phyloP scores from a whole-genome alignment of 805 yeast genomes.

The Metschnikowia baotianmanensis region DNA sequence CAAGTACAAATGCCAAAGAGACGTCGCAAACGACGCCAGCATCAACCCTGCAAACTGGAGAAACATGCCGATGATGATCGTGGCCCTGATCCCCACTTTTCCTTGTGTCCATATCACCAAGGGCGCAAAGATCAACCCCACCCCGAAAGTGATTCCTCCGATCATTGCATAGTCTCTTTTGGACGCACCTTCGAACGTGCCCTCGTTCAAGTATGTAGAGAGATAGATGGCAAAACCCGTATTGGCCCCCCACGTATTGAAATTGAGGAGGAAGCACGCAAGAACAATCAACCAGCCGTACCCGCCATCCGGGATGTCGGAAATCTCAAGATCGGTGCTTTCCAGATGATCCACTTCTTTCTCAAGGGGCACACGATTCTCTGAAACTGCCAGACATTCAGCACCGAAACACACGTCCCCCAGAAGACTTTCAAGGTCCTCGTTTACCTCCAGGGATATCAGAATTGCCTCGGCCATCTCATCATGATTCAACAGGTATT shows the following conservation, averaged over 20 bases:
- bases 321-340: too few species aligned
- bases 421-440: not conserved
- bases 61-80: constrained; percentile 49
- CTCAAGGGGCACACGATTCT: too few species aligned
- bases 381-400: too few species aligned
- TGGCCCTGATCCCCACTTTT: constrained; percentile 40
- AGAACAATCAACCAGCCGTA: constrained; percentile 63
- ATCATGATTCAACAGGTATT: too few species aligned
- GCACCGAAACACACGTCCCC: not conserved
- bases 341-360: too few species aligned
- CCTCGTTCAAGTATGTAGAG: constrained; percentile 50
- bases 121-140: constrained; percentile 63
- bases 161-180: constrained; percentile 61
- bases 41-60: constrained; percentile 54
- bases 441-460: not conserved
- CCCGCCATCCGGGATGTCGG: constrained; percentile 51
- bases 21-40: constrained; percentile 57
- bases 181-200: constrained; percentile 51
- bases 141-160: constrained; percentile 62
- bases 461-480: not conserved
- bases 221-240: constrained; percentile 64
- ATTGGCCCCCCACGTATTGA: constrained; percentile 76
- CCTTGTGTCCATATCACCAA: constrained; percentile 51
- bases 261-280: constrained; percentile 49
- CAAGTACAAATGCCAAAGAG: constrained; percentile 62